Evolutionary conservation across 164 flowering plant species (phyloP).

Genomic region (Echeveria elegans): DNA sequence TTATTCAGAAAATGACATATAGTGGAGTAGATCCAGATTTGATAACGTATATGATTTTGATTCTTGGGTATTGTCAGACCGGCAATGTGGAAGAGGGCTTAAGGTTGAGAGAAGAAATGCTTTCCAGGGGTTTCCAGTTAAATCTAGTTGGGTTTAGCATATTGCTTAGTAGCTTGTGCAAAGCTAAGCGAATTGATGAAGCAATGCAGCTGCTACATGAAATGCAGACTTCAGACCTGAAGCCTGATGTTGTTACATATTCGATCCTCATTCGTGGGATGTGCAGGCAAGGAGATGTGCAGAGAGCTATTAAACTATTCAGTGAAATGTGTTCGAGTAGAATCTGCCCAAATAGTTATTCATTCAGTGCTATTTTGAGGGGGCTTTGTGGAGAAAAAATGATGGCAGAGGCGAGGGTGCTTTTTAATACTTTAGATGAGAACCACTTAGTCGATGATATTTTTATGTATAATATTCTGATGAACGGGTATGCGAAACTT

Average conservation of each 20-base stretch:
- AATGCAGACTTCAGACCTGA: conserved; percentile 34
- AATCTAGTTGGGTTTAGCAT: conserved; percentile 34
- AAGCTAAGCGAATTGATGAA: conserved; percentile 33
- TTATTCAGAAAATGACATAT: conserved; percentile 28
- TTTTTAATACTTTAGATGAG: conserved; percentile 33
- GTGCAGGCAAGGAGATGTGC: conserved; percentile 52
- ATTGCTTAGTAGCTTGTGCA: conserved; percentile 53
- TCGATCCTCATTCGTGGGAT: conserved; percentile 61
- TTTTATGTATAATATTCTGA: conserved; percentile 59
- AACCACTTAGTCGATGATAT: conserved; percentile 25
- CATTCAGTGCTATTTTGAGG: conserved; percentile 35
- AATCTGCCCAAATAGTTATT: conserved; percentile 33
- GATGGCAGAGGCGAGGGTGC: conserved; percentile 43
- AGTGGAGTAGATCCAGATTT: conserved; percentile 37
- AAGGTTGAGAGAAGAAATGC: conserved; percentile 39
- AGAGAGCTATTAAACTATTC: conserved; percentile 34
- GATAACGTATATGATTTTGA: conserved; percentile 40
- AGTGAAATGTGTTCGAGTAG: conserved; percentile 36
- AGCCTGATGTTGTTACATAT: conserved; percentile 45
- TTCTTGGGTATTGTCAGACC: conserved; percentile 44
- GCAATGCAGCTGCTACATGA: conserved; percentile 45
- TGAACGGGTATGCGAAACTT: conserved; percentile 54
- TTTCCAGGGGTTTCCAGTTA: conserved; percentile 34
- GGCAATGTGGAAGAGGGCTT: conserved; percentile 46
- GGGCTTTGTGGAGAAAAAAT: conserved; percentile 44